These are phyloP conservation scores for Thymus mandschuricus DNA, from an alignment of 257 asterid species.

Conservation along the genomic window DNA sequence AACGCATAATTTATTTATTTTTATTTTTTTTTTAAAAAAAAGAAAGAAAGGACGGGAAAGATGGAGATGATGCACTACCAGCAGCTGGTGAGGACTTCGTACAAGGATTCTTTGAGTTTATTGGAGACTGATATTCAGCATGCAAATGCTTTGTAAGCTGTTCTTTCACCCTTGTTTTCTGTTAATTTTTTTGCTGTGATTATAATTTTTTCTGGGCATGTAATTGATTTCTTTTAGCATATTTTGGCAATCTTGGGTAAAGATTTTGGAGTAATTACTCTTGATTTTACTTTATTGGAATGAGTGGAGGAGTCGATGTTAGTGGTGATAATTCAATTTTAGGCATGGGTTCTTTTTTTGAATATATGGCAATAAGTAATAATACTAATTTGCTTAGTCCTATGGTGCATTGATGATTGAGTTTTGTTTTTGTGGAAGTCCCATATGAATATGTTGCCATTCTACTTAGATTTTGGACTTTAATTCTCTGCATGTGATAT, in stretches of 20 bases:
- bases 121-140: slow-evolving; percentile 83
- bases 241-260: slow-evolving; percentile 24
- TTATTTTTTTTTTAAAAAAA: not conserved
- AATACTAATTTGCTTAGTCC: not conserved
- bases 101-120: slow-evolving; percentile 65
- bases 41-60: not conserved
- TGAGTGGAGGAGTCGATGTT: slow-evolving; percentile 24
- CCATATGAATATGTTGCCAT: not conserved
- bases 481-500: slow-evolving; percentile 21
- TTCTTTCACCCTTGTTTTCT: not conserved
- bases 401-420: slow-evolving; percentile 3
- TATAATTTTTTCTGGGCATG: not conserved
- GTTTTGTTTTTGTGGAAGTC: slow-evolving; percentile 16
- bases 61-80: slow-evolving; percentile 78
- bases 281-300: slow-evolving; percentile 26
- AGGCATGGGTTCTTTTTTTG: not conserved
- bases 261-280: slow-evolving; percentile 8
- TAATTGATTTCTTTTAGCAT: slow-evolving; percentile 25
- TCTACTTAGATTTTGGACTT: not conserved
- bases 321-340: slow-evolving; percentile 12
- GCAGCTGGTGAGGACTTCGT: slow-evolving; percentile 65
- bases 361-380: slow-evolving; percentile 8
- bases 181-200: not conserved
- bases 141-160: slow-evolving; percentile 81
- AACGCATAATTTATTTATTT: not conserved